Evolutionary conservation across 805 yeast species (phyloP), one percentile per base, ranked within the genome.

Genomic region (Spathaspora gorwiae): DNA sequence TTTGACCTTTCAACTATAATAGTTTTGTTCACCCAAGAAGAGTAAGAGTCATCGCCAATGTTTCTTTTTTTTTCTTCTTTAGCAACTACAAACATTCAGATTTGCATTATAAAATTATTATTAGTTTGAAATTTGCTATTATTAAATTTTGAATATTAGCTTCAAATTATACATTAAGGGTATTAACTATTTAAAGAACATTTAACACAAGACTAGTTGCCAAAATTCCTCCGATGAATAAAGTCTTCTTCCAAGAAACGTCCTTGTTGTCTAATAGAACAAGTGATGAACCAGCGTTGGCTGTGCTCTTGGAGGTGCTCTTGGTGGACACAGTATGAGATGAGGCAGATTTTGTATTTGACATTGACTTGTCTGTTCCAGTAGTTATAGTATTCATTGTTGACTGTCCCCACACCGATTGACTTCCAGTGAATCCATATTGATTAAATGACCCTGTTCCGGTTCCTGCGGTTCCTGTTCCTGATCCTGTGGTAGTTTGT

Each of bases 391-490:
- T 37, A 13, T 15, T 15, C 40, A 24, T 14, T 11, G 35, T 39
- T 32, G 35, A 35, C 2, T 44, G 26, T 5, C 27, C 48, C 76
- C 76, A 70, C 3, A 47, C 48, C 0, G 68, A 61, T 49, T 70
- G 71, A 1, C 62, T 50, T 1, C 76, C 76, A 5, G 70, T 65
- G 51, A 70, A 70, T 1, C 76, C 76, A 62, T 65, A 70, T 47
- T 67, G 68, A 54, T 70, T 70, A 55, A 57, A 70, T 6, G 8
- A 35, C 40, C 27, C 44, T 38, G 11, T 26, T n/a, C 12, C 46
- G 12, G 52, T 45, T n/a, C n/a, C n/a, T n/a, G 40, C 43, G 12
- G 47, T 39, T 14, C 29, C 30, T 13, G 41, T 44, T n/a, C 5
- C 13, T 33, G 43, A 29, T 39, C 37, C 39, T 26, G 27, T 32